Base-by-base conservation (phyloP, 2,329 filamentous ascomycete genomes). In the Colletotrichum truncatum region DNA sequence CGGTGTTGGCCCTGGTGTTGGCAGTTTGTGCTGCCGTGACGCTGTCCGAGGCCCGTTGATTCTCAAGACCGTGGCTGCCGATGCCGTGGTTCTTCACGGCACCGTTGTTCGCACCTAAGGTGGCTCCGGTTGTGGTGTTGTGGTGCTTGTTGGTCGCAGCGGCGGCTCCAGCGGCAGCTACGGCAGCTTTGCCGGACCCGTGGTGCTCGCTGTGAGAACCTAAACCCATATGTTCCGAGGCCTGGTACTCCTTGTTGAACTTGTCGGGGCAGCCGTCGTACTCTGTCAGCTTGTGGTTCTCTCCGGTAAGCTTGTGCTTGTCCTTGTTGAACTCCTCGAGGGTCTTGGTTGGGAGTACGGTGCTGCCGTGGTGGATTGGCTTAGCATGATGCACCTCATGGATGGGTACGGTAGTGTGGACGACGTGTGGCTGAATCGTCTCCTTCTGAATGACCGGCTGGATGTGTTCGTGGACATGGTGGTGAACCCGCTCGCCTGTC, bases 371-470 rank as follows among this genome's bases (percentile, higher is more conserved):
- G 73, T 91, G 87, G 64, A 91, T 84, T 2, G 90, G 82, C 12
- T 85, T 82, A 53, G 90, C 87, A 71, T 92, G 88, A 73, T 93
- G 91, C 2, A 86, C 85, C 78, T 93, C 91, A 69, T 93, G 91
- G 41, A 93, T 84, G 0, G 91, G 91, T 0, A 91, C 82, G 1
- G 89, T 92, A 23, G 88, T 93, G 80, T 93, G 91, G 1, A 92
- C 82, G 4, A 93, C 85, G 14, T 87, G 83, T 2, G 89, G 89
- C 68, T 91, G 86, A 26, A 93, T 80, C 1, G 85, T 87, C 69
- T 93, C 88, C 74, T 91, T 92, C 53, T 93, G 82, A 34, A 93
- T 81, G 1, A 93, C 84, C 0, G 91, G 91, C 74, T 93, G 89
- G 49, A 93, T 85, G 28, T 86, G 88, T 75, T 92, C 89, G 67